Percentiles rank a stretch among this genome's conserved stretches.
These are phyloP conservation scores for Sclerotinia nivalis DNA, from an alignment of 2,329 filamentous ascomycete genomes.

Conservation along the genomic window DNA sequence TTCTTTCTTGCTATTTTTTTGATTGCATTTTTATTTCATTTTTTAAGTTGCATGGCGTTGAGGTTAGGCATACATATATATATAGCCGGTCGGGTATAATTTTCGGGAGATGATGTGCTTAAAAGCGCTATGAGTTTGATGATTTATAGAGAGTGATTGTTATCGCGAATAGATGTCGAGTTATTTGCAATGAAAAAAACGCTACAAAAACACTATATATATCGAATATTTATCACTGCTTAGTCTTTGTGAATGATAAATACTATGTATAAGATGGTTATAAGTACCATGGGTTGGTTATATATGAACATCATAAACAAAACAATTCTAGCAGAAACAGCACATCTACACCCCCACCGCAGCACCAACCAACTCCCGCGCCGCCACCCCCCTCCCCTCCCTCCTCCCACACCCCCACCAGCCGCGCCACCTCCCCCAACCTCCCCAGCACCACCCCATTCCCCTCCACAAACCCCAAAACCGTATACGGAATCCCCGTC, in stretches of 20 bases:
- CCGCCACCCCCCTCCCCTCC: too few relatives aligned
- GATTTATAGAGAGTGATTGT: background rate
- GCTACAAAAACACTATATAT: background rate
- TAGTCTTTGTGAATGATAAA: too few relatives aligned
- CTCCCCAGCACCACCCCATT: constrained; percentile 58
- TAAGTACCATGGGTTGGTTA: too few relatives aligned
- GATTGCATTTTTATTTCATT: background rate
- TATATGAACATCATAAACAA: too few relatives aligned
- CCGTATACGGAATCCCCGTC: background rate
- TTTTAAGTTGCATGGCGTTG: constrained; percentile 10
- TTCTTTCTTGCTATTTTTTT: background rate
- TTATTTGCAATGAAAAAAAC: background rate
- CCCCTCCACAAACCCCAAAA: constrained; percentile 46
- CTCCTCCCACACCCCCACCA: background rate
- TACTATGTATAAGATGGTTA: too few relatives aligned
- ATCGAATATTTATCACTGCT: background rate
- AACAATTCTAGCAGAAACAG: too few relatives aligned
- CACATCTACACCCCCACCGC: too few relatives aligned
- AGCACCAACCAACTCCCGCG: too few relatives aligned
- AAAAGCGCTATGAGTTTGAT: background rate
- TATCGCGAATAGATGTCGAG: background rate
- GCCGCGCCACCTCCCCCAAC: background rate
- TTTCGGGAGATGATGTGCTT: background rate
- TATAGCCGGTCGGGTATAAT: background rate
- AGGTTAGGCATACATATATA: constrained; percentile 1